Evolutionary conservation across 192 early-diverging fungal genomes (phyloP).

Genomic region (Linnemannia schmuckeri): DNA sequence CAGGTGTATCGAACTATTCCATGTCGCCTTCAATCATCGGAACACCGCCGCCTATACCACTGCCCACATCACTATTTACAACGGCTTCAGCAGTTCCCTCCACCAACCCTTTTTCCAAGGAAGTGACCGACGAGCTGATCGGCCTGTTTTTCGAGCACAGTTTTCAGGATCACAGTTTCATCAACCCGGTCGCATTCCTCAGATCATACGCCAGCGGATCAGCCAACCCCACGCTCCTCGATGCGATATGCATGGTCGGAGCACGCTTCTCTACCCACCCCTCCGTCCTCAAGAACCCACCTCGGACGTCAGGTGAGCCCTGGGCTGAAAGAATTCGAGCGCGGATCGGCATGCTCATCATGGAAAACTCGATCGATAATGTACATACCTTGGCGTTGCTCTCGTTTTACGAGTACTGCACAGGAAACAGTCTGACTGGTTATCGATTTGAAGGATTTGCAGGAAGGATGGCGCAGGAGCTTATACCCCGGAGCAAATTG

Average conservation of each 20-base stretch:
- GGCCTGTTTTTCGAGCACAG: neutral
- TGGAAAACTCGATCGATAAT: conserved; percentile 2
- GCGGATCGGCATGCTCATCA: neutral
- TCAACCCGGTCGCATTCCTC: neutral
- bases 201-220: neutral
- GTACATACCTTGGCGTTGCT: neutral
- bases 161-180: neutral
- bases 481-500: neutral
- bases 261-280: neutral
- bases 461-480: neutral
- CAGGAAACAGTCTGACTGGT: neutral
- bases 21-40: neutral
- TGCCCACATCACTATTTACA: neutral
- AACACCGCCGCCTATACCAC: neutral
- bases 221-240: neutral
- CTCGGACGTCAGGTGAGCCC: neutral
- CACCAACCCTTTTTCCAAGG: neutral
- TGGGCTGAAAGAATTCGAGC: neutral
- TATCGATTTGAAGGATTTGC: neutral
- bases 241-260: neutral
- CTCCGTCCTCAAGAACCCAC: neutral
- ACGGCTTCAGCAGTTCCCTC: neutral
- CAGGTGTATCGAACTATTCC: neutral
- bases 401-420: neutral
- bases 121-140: neutral